Evolutionary conservation across 305 asterid species (phyloP), one percentile per base, ranked within the genome.

Genomic region (Fraxinus floribunda): DNA sequence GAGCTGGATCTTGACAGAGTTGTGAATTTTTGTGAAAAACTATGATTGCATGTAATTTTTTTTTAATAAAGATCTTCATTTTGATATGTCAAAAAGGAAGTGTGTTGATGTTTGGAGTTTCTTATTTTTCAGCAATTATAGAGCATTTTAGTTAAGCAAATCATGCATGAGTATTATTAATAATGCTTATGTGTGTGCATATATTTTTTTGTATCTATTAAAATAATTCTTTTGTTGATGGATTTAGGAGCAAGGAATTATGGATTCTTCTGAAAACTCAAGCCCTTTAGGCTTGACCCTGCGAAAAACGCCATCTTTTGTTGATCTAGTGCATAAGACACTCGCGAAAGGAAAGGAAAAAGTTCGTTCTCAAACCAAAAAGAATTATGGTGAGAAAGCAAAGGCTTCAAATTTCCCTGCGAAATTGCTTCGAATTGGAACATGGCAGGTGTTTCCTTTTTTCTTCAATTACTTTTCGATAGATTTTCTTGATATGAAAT

Each of bases 341-440:
- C 36, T 82, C 66, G 44, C 34, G 2, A 26, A 68, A 0, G 22
- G 30, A 16, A 38, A 80, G 62, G 7, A 68, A 78, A 49, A 34
- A 32, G 26, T 26, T 78, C 4, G 30, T 34, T 30, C 3, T 70
- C 39, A 16, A 15, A 71, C 62, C 6, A 84, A 75, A 4, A 4
- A 0, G 11, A 75, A 75, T 0, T 80, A 83, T 13, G 11, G 81
- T 3, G 90, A 87, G 72, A 88, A 76, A 49, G 22, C 84, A 7
- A 90, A 90, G 86, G 95, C 95, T 7, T 80, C 91, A 29, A 91
- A 87, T 62, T 83, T 90, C 75, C 88, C 88, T 0, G 87, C 88
- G 22, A 0, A 10, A 3, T 8, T 7, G 7, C 76, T 91, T 2
- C 62, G 0, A 11, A 84, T 91, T 15, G 95, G 95, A 20, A 1